Base-by-base conservation (phyloP, 768 basidiomycete genomes). In the Chalciporus sphaerocephalus region DNA sequence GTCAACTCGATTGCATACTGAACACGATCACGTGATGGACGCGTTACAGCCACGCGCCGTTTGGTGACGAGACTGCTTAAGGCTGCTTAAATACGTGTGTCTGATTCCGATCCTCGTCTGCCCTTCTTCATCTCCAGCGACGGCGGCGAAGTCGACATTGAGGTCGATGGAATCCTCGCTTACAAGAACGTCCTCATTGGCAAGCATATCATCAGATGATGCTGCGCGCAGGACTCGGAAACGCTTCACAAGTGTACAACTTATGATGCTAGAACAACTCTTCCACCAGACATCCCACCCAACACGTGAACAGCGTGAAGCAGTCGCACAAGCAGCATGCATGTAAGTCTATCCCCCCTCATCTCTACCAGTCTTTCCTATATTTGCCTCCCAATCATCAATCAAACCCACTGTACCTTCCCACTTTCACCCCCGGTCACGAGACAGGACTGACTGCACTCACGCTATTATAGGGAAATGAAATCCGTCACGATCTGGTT, bases 271-370 rank as follows among this genome's bases (percentile, higher is more conserved):
- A 46, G 85, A 87, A 63, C 75, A 82, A 50, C 75, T 87, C 35
- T 87, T 81, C 59, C 84, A 84, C 65, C 73, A 76, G 50, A 79
- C 76, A 46, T 84, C 83, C 0, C 85, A 87, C 58, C 85, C 85
- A 5, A 83, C 83, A n/a, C 76, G 85, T 27, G 81, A 81, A 49
- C 80, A 87, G 51, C 79, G 85, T 51, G 85, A 87, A 51, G 62
- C 70, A 0, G 72, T 85, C 34, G 84, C 84, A 8, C 71, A 62
- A 34, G 69, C 78, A 10, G 80, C 80, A 11, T 73, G 70, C 59
- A 85, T 87, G 85, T 87, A 65, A 60, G 83, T 54, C 48, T 15
- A 11, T 32, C 5, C 30, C 6, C 6, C 30, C 30, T 6, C 30
- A 32, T 32, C n/a, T n/a, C 15, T n/a, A 32, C 30, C 13, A 32